Evolutionary conservation across 345 rosid species (phyloP).

Genomic region (Pistacia vera): DNA sequence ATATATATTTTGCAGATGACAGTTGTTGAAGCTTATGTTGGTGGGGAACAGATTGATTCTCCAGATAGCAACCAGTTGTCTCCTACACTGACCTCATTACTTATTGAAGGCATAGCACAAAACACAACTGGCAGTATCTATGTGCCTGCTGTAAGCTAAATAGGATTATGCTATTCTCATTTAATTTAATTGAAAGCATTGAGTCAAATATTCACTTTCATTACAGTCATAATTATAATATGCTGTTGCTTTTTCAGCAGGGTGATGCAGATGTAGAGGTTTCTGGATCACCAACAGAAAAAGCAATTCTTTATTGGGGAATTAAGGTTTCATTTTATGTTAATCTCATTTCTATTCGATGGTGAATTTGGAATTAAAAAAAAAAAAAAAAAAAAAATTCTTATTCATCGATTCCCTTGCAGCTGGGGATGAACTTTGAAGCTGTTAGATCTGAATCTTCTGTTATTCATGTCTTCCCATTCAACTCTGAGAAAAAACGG

Average conservation of each 20-base stretch:
- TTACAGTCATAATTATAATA: not conserved
- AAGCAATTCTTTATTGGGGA: conserved; percentile 86
- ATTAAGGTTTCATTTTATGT: conserved; percentile 53
- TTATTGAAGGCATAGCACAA: conserved; percentile 73
- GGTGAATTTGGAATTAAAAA: conserved; percentile 6
- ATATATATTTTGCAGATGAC: conserved; percentile 64
- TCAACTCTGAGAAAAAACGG: conserved; percentile 87
- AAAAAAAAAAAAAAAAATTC: conserved; percentile 24
- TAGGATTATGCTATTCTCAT: not conserved
- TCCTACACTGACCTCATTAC: conserved; percentile 43
- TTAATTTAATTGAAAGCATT: not conserved
- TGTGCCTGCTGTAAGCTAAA: conserved; percentile 57
- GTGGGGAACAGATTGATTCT: conserved; percentile 50
- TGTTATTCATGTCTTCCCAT: conserved; percentile 80
- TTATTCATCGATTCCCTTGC: conserved; percentile 24
- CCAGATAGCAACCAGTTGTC: conserved; percentile 50
- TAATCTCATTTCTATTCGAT: conserved; percentile 11
- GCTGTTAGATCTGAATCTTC: conserved; percentile 54
- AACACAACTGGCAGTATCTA: conserved; percentile 86
- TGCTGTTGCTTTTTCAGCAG: conserved; percentile 37
- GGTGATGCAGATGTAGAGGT: conserved; percentile 73
- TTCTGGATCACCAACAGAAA: conserved; percentile 96
- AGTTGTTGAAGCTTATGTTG: conserved; percentile 75
- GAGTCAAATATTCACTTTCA: not conserved
- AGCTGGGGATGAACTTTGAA: conserved; percentile 93